Evolutionary conservation across 2,329 filamentous ascomycete genomes (phyloP), one percentile per base, ranked within the genome.

Genomic region (Ceratocystis variospora): DNA sequence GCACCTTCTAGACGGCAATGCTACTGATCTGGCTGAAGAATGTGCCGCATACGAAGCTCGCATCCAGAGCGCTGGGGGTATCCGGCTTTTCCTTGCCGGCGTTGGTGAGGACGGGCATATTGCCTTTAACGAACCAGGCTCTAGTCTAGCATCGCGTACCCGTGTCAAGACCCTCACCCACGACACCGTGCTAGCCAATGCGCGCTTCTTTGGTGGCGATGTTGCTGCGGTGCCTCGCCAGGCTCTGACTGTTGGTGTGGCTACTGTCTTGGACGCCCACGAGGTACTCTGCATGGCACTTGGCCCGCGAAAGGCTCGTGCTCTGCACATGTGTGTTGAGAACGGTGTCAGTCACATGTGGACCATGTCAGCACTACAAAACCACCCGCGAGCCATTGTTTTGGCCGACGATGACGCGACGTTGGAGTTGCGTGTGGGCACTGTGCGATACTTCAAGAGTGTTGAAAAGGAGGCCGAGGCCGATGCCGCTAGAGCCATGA

Each of bases 121-220:
- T 70, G 90, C 90, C 62, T 95, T 95, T 81, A 95, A 95, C 76
- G 90, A 95, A 76, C 90, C 90, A 3, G 90, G 89, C 50, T 91
- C 88, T 10, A 90, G 86, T 68, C 77, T 95, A 68, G 82, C 83
- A 70, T 90, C 87, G 66, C 83, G 88, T 61, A 95, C 90, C 12
- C 82, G 90, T 68, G 89, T 94, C 73, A 94, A 94, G 81, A 94
- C 90, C 0, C 78, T 95, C 63, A 88, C 90, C 48, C 91, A 92
- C 73, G 90, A 94, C 76, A 95, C 90, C 59, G 90, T 94, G 68
- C 78, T 92, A 3, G 89, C 89, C 69, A 95, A 95, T 76, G 90
- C 87, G 19, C 81, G 90, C 68, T 94, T 94, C 80, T 95, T 95
- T 73, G 84, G 79, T 70, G 86, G 89, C 69, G 86, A 94, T 71